Evolutionary conservation across 768 basidiomycete genomes (phyloP).

Genomic region (Suillus plorans): DNA sequence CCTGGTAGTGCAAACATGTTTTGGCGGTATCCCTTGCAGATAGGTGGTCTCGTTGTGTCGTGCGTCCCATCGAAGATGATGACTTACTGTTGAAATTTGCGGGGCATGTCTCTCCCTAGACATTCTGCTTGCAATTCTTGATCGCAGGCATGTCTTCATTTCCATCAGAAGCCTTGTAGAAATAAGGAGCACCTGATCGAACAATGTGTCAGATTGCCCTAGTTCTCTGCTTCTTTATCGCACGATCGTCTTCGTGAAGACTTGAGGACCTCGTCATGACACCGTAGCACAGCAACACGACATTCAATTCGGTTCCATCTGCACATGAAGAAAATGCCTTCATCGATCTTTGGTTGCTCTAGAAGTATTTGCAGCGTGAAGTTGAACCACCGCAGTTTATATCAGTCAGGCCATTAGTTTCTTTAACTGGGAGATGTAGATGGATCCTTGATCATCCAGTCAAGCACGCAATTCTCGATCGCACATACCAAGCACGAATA

Average conservation of each 20-base stretch:
- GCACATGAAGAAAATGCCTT: neutral
- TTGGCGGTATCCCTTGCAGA: slow-evolving; percentile 64
- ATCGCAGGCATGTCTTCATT: neutral
- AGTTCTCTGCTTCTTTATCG: neutral
- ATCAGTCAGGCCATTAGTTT: neutral
- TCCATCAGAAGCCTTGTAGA: neutral
- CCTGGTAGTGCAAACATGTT: slow-evolving; percentile 75
- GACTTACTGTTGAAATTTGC: slow-evolving; percentile 42
- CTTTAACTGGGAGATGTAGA: neutral
- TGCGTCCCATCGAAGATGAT: slow-evolving; percentile 45
- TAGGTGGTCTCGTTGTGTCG: slow-evolving; percentile 48
- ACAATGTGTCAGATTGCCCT: neutral
- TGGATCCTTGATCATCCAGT: neutral
- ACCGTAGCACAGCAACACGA: neutral
- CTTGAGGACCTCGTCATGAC: neutral
- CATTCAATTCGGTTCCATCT: neutral
- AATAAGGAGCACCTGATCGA: neutral
- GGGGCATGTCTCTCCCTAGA: slow-evolving; percentile 10
- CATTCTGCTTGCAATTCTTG: neutral
- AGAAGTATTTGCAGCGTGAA: neutral
- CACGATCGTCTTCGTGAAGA: neutral
- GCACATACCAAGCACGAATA: neutral
- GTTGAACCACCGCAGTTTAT: neutral
- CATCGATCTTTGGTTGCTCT: neutral
- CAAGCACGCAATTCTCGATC: neutral